A percentile compares a stretch with the other conserved stretches of the same genome.
phyloP scores from a whole-genome alignment of 1,284 basidiomycete genomes.

The Entoloma clypeatum region DNA sequence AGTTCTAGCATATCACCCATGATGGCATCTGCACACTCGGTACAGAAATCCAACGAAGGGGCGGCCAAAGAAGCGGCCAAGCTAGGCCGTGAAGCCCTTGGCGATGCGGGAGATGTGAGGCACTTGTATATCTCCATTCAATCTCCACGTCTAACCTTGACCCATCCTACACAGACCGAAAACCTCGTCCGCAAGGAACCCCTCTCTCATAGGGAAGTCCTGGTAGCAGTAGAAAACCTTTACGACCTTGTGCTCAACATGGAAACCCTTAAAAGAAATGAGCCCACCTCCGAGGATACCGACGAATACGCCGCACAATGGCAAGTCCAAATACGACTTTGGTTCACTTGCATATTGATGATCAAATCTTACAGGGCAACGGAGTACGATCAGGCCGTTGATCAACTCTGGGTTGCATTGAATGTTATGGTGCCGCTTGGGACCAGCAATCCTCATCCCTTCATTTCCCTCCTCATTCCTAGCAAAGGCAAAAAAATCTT shows the following conservation, averaged over 20 bases:
- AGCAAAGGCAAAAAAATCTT: slow-evolving; percentile 94
- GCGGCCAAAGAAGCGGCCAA: slow-evolving; percentile 70
- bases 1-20: slow-evolving; percentile 48
- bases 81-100: slow-evolving; percentile 64
- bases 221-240: slow-evolving; percentile 80
- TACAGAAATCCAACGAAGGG: slow-evolving; percentile 40
- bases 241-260: slow-evolving; percentile 85
- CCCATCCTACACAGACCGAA: slow-evolving; percentile 39
- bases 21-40: slow-evolving; percentile 48
- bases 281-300: slow-evolving; percentile 62
- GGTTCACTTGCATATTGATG: slow-evolving; percentile 8
- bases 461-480: slow-evolving; percentile 87
- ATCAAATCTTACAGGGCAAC: slow-evolving; percentile 42
- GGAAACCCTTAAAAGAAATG: slow-evolving; percentile 83
- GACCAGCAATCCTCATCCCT: slow-evolving; percentile 93
- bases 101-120: slow-evolving; percentile 48
- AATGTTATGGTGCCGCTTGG: slow-evolving; percentile 90
- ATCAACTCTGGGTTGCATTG: slow-evolving; percentile 78
- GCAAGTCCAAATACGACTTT: slow-evolving; percentile 33
- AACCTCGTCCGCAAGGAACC: slow-evolving; percentile 64
- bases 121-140: slow-evolving; percentile 6
- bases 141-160: slow-evolving; percentile 2
- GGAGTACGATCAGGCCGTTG: slow-evolving; percentile 60
- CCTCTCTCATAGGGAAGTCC: slow-evolving; percentile 73
- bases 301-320: slow-evolving; percentile 46